These are phyloP conservation scores for Phylloporus sp. DNA, from an alignment of 1,284 basidiomycete genomes.

Conservation along the genomic window DNA sequence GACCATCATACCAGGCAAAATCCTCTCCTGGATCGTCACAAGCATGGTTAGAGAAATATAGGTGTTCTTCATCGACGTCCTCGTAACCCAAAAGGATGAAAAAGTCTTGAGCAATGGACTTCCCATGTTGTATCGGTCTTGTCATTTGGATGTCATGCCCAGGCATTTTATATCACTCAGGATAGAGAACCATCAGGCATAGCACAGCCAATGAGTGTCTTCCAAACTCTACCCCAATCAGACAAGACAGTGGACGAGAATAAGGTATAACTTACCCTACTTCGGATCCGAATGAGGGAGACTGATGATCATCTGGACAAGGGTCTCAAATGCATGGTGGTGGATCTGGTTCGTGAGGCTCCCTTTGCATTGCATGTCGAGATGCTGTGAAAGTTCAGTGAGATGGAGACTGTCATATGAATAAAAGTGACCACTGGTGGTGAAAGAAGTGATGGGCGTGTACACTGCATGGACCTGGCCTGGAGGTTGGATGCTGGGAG, in stretches of 20 bases:
- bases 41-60: not conserved
- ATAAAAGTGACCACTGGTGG: slow-evolving; percentile 1
- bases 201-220: not conserved
- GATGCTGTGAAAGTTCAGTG: not conserved
- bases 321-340: not conserved
- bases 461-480: not conserved
- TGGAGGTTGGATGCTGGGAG: not conserved
- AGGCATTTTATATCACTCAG: not conserved
- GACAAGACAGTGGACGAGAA: too few relatives aligned
- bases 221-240: not conserved
- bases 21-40: not conserved
- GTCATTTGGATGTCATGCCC: not conserved
- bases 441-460: not conserved
- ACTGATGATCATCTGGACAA: not conserved
- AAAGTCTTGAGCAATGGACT: not conserved
- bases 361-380: not conserved
- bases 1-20: not conserved
- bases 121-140: not conserved
- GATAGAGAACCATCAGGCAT: not conserved
- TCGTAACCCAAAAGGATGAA: not conserved
- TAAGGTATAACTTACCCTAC: not conserved
- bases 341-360: not conserved
- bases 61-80: not conserved
- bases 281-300: not conserved
- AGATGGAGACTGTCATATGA: not conserved